Percentiles rank a stretch among this genome's conserved stretches.
Evolutionary conservation across 1,284 basidiomycete genomes (phyloP).

Genomic region (Neolentinus lepideus): DNA sequence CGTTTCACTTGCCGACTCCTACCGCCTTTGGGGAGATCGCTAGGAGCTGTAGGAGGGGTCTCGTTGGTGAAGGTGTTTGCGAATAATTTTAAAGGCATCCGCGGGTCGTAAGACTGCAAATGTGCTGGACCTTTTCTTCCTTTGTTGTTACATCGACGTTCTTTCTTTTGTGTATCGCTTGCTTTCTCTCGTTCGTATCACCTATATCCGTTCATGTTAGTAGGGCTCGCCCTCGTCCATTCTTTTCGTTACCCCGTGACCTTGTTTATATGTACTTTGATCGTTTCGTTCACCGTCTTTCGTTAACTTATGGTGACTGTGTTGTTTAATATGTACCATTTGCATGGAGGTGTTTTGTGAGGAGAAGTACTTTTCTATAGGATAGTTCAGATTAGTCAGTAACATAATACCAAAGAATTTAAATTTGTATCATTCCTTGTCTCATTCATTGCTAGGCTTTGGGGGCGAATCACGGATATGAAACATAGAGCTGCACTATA

Average conservation of each 20-base stretch:
- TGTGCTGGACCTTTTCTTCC: not conserved
- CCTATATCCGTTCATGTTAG: conserved; percentile 6
- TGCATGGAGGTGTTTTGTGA: no score
- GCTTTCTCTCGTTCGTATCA: not conserved
- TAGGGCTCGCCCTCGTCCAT: conserved; percentile 19
- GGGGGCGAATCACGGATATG: no score
- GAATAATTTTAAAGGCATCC: not conserved
- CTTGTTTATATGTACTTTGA: no score
- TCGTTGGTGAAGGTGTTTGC: not conserved
- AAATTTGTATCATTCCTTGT: no score
- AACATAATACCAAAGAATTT: no score
- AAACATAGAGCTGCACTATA: no score
- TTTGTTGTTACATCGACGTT: not conserved
- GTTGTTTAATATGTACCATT: no score
- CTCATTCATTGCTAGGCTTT: no score
- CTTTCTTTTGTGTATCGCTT: not conserved
- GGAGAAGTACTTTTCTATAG: no score
- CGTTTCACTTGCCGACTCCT: not conserved
- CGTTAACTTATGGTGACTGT: no score
- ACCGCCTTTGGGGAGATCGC: not conserved
- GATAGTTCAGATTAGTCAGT: no score
- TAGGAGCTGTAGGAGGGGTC: not conserved
- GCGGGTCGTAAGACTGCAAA: not conserved
- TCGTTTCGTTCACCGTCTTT: no score
- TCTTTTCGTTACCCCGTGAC: conserved; percentile 4